These are phyloP conservation scores for Podosphaera fusca DNA, from an alignment of 2,329 filamentous ascomycete genomes.

Conservation along the genomic window DNA sequence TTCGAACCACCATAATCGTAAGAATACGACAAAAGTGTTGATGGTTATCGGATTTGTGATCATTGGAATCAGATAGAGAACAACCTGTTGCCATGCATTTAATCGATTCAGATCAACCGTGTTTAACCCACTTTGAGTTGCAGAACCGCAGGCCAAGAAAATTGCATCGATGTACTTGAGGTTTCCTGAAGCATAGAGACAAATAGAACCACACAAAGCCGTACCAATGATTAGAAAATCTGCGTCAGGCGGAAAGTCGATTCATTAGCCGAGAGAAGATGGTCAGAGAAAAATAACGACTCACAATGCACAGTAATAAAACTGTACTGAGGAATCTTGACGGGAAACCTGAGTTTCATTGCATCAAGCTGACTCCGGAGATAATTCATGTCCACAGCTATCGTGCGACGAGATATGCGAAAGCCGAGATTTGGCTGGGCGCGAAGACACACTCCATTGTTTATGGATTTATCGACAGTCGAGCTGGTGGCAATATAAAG, in stretches of 20 bases:
- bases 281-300: constrained; percentile 13
- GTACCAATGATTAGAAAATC: constrained; percentile 63
- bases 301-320: constrained; percentile 64
- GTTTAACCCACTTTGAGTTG: constrained; percentile 86
- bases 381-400: too few relatives aligned
- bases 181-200: constrained; percentile 43
- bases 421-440: too few relatives aligned
- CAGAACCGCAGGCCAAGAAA: constrained; percentile 64
- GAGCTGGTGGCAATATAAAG: too few relatives aligned
- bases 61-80: constrained; percentile 49
- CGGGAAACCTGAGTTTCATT: too few relatives aligned
- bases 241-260: constrained; percentile 14
- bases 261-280: not conserved
- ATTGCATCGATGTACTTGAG: constrained; percentile 69
- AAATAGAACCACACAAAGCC: constrained; percentile 49
- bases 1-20: constrained; percentile 94
- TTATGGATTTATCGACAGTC: too few relatives aligned
- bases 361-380: too few relatives aligned
- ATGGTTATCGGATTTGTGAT: constrained; percentile 66
- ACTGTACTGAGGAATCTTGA: constrained; percentile 44
- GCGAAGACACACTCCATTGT: too few relatives aligned
- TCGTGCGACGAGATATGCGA: too few relatives aligned
- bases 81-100: constrained; percentile 49
- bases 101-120: constrained; percentile 46
- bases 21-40: constrained; percentile 67